Conservation (phyloP, 225 moss, liverwort and hornwort genomes). For the Sphagnum contortum region DNA sequence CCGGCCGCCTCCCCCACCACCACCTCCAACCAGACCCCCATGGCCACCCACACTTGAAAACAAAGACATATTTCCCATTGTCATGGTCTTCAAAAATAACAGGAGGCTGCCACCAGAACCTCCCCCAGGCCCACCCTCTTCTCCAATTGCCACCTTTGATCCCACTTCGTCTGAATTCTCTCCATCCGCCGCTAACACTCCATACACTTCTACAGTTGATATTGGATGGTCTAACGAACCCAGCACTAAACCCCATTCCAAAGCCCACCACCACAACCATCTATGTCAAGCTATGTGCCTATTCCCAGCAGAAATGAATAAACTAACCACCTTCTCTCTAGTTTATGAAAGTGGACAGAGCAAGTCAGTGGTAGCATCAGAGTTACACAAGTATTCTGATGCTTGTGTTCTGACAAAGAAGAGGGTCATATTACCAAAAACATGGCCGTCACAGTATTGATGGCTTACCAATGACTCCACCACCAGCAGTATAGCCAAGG, state of each 20-base stretch:
- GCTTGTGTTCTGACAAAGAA: no score
- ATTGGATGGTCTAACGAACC: constrained; percentile 89
- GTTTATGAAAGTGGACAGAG: no score
- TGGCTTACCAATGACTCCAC: constrained; percentile 76
- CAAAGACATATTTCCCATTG: constrained; percentile 65
- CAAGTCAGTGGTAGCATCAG: no score
- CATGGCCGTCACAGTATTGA: no score
- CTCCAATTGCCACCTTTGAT: constrained; percentile 8
- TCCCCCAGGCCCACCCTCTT: constrained; percentile 73
- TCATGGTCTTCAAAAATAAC: constrained; percentile 76
- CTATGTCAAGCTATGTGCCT: no score
- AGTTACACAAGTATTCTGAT: no score
- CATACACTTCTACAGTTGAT: constrained; percentile 67
- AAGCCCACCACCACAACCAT: no score
- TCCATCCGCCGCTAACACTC: constrained; percentile 76
- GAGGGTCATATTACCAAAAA: no score
- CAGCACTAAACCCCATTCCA: constrained; percentile 37
- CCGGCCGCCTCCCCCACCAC: constrained; percentile 90
- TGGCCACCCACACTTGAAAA: constrained; percentile 76
- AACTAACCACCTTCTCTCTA: no score
- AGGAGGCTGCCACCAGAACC: constrained; percentile 95
- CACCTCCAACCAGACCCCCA: constrained; percentile 76
- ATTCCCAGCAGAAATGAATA: no score
- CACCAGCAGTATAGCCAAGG: constrained; percentile 70
- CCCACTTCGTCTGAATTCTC: constrained; percentile 35